These are phyloP conservation scores for Aspergillus quadricinctus DNA, from an alignment of 2,329 filamentous ascomycete species.

Conservation along the genomic window DNA sequence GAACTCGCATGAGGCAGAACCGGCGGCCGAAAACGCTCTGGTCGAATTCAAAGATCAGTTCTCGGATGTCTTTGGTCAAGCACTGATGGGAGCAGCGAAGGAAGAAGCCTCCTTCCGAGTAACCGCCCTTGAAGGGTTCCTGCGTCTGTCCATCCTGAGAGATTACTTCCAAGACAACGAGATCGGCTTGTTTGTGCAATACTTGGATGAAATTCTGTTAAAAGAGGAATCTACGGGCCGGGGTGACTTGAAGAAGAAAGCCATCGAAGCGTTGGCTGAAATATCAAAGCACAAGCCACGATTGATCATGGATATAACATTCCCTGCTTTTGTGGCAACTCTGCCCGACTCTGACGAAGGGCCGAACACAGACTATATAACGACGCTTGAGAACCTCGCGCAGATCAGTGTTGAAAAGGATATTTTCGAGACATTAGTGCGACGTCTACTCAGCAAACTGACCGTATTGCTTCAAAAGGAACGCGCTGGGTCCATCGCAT, in stretches of 20 bases:
- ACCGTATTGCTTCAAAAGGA: slow-evolving; percentile 52
- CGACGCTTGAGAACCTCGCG: slow-evolving; percentile 59
- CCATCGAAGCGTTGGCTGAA: slow-evolving; percentile 55
- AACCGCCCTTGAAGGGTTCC: slow-evolving; percentile 45
- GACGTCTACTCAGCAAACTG: slow-evolving; percentile 61
- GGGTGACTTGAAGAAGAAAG: slow-evolving; percentile 55
- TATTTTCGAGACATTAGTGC: slow-evolving; percentile 60
- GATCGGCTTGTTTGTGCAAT: slow-evolving; percentile 51
- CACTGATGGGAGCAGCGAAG: slow-evolving; percentile 49
- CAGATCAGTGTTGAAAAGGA: slow-evolving; percentile 60
- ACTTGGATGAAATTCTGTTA: slow-evolving; percentile 58
- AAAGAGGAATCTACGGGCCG: slow-evolving; percentile 54
- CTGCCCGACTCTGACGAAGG: slow-evolving; percentile 56
- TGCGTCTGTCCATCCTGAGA: slow-evolving; percentile 43
- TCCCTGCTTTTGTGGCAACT: slow-evolving; percentile 62
- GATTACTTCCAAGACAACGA: slow-evolving; percentile 50
- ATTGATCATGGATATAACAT: slow-evolving; percentile 60
- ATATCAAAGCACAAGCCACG: slow-evolving; percentile 60
- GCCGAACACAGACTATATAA: slow-evolving; percentile 45
- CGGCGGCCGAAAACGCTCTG: slow-evolving; percentile 40
- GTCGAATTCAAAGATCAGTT: slow-evolving; percentile 48
- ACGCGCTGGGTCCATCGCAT: slow-evolving; percentile 44
- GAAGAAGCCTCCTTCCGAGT: slow-evolving; percentile 50
- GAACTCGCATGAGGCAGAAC: slow-evolving; percentile 40
- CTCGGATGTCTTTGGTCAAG: slow-evolving; percentile 52